Evolutionary conservation across 108 stramenopile species (phyloP), one percentile per base, ranked within the genome.

Genomic region (Skeletonema potamos): DNA sequence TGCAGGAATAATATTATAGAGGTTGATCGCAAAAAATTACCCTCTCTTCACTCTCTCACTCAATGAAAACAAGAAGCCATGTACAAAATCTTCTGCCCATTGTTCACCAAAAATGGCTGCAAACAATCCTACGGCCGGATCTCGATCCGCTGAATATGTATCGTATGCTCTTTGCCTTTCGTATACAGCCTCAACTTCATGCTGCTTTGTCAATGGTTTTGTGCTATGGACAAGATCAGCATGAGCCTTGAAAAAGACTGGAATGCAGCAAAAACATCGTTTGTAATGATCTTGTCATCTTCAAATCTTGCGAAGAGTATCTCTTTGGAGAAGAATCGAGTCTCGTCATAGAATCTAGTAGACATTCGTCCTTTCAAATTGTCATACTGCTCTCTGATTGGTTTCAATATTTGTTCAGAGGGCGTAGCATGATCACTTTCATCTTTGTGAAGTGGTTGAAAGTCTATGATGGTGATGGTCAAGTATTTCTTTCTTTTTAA

Each of bases 71-170:
- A 98, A 70, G 68, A 96, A 96, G 63, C 95, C 89, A 70, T 91
- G 87, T 28, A 98, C 89, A 73, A 92, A 98, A 37, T 86, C 85
- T 32, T 94, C 84, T 7, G 95, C 90, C 95, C 95, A 97, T 27
- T 89, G 90, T 51, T 90, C 83, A 37, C 97, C 97, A 74, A 94
- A 98, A 87, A 97, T 96, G 44, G 92, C 87, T 34, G 89, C 82
- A 85, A 98, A 97, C 9, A 98, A 79, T 17, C 93, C 96, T 15
- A 92, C 91, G 10, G 97, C 97, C 58, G 97, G 97, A 70, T 98
- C 97, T 48, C 96, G 82, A 57, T 93, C 93, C 4, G 96, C 94
- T 4, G 88, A 90, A 82, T 96, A 98, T 27, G 90, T 88, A 73
- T 98, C 97, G 77, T 98, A 98, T 0, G 87, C 97, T 66, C 84